These are phyloP conservation scores for Calonectria ilicicola DNA, from an alignment of 2,329 filamentous ascomycete species.

Conservation along the genomic window DNA sequence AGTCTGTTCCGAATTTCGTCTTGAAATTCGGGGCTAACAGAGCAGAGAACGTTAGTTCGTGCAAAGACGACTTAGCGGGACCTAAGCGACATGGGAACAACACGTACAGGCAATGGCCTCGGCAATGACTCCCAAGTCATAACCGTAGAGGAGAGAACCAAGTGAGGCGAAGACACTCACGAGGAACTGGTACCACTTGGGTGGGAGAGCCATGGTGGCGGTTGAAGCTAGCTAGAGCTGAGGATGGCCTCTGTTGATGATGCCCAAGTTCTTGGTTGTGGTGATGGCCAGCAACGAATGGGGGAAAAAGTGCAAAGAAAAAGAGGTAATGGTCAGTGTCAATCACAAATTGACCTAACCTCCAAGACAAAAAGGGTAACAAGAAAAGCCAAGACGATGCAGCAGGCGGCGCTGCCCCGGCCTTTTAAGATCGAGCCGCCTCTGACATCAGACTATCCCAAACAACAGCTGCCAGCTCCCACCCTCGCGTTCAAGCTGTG, in stretches of 20 bases:
- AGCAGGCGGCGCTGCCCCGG: conserved; percentile 2
- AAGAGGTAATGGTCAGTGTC: background rate
- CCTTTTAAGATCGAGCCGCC: conserved; percentile 15
- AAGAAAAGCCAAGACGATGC: background rate
- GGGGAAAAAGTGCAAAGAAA: background rate
- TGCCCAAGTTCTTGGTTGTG: background rate
- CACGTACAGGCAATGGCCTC: conserved; percentile 60
- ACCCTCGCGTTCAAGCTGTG: background rate
- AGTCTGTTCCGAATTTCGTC: conserved; percentile 50
- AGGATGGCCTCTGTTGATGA: background rate
- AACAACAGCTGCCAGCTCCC: background rate
- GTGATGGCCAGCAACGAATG: background rate
- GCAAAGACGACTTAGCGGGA: background rate
- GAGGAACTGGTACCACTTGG: conserved; percentile 63
- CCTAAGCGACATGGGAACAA: background rate
- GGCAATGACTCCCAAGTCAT: conserved; percentile 52
- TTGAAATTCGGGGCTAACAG: conserved; percentile 52
- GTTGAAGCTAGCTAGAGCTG: background rate
- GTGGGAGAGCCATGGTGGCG: conserved; percentile 54
- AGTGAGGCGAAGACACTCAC: conserved; percentile 47
- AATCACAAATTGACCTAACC: background rate
- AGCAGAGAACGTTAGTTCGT: background rate
- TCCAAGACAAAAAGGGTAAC: background rate
- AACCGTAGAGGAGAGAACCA: conserved; percentile 40
- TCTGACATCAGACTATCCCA: background rate